phyloP scores from a whole-genome alignment of 2,329 filamentous ascomycete genomes.

The Aspergillus sp. region DNA sequence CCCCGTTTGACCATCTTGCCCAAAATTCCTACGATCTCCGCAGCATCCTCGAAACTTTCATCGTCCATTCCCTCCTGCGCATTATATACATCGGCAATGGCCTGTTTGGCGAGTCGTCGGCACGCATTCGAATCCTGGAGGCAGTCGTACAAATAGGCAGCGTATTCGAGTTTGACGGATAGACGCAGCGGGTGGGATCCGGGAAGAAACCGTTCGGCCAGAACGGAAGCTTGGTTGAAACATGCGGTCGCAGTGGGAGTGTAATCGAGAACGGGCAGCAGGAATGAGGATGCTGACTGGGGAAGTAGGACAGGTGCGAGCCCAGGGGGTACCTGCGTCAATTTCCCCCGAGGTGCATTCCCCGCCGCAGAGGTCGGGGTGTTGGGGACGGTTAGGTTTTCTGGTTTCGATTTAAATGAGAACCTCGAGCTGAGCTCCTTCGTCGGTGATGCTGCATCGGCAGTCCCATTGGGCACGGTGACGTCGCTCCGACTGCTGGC shows the following conservation, averaged over 20 bases:
- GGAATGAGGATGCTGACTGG: slow-evolving; percentile 63
- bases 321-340: slow-evolving; percentile 34
- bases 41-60: slow-evolving; percentile 90
- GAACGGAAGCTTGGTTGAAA: slow-evolving; percentile 72
- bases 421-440: slow-evolving; percentile 14
- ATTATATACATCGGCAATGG: slow-evolving; percentile 88
- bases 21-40: slow-evolving; percentile 79
- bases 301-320: slow-evolving; percentile 33
- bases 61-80: slow-evolving; percentile 91
- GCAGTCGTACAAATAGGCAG: slow-evolving; percentile 92
- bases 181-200: slow-evolving; percentile 87
- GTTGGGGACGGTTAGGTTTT: slow-evolving; percentile 14
- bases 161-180: slow-evolving; percentile 87
- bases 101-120: slow-evolving; percentile 72
- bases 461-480: slow-evolving; percentile 27
- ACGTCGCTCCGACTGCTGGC: slow-evolving; percentile 35
- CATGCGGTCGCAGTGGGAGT: slow-evolving; percentile 76
- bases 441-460: slow-evolving; percentile 26
- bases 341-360: slow-evolving; percentile 6
- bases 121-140: slow-evolving; percentile 77
- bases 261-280: slow-evolving; percentile 78
- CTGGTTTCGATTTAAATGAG: slow-evolving; percentile 19
- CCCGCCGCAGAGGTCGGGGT: not conserved
- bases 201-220: slow-evolving; percentile 75
- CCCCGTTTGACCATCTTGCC: slow-evolving; percentile 87